phyloP scores from a whole-genome alignment of 1,284 basidiomycete species.

The Sanguinoderma infundibulare region DNA sequence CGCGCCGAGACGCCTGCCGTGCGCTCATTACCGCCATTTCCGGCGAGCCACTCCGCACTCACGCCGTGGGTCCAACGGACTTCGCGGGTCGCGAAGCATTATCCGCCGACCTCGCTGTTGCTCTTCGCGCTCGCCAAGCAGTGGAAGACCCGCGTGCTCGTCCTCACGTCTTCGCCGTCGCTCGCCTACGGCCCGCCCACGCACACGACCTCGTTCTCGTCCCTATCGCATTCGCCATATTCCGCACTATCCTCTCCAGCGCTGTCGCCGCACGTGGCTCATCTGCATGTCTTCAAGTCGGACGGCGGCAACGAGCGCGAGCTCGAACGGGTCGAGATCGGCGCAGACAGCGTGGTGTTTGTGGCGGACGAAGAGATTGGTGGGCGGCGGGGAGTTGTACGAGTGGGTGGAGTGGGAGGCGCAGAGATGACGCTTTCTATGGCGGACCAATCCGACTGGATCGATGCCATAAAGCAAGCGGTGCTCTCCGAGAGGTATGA shows the following conservation, averaged over 20 bases:
- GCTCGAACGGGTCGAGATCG: conserved; percentile 72
- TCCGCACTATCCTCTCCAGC: conserved; percentile 13
- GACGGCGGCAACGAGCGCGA: conserved; percentile 62
- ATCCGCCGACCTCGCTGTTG: conserved; percentile 66
- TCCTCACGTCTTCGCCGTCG: conserved; percentile 52
- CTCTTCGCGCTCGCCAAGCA: conserved; percentile 72
- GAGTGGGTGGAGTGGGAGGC: conserved; percentile 65
- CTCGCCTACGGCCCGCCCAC: conserved; percentile 37
- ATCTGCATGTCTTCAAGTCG: conserved; percentile 75
- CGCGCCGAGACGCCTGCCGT: conserved; percentile 28
- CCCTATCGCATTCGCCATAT: conserved; percentile 21
- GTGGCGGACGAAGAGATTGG: conserved; percentile 72
- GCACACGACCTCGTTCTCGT: conserved; percentile 28
- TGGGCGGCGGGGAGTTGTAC: conserved; percentile 65
- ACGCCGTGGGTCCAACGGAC: conserved; percentile 53
- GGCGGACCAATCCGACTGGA: conserved; percentile 58
- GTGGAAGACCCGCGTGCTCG: conserved; percentile 69
- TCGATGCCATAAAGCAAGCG: conserved; percentile 68
- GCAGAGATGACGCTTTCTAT: conserved; percentile 71
- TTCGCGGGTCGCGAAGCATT: conserved; percentile 64
- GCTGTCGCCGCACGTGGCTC: conserved; percentile 48
- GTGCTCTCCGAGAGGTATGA: conserved; percentile 72
- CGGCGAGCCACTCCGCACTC: conserved; percentile 54
- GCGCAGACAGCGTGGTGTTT: conserved; percentile 73
- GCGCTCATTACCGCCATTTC: conserved; percentile 59